Evolutionary conservation across 805 yeast species (phyloP).

Genomic region (Cyberlindnera maclurae): DNA sequence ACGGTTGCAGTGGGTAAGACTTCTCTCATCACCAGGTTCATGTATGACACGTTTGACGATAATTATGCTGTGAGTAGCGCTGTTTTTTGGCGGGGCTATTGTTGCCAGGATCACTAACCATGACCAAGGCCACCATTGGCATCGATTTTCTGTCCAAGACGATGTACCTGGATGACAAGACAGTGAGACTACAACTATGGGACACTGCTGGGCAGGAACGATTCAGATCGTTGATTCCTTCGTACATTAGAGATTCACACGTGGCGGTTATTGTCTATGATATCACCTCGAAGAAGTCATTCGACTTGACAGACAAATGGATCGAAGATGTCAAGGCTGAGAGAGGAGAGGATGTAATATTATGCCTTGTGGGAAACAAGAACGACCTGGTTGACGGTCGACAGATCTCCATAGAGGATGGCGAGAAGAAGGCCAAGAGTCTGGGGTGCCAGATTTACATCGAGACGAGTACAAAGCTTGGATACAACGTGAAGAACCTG

Average conservation of each 20-base stretch:
- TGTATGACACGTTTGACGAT: conserved; percentile 96
- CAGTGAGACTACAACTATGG: conserved; percentile 93
- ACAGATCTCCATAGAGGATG: conserved; percentile 78
- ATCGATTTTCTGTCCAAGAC: conserved; percentile 92
- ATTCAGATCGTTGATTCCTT: conserved; percentile 89
- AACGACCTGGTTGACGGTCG: conserved; percentile 74
- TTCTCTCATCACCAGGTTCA: conserved; percentile 90
- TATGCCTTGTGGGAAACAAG: conserved; percentile 90
- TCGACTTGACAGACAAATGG: conserved; percentile 84
- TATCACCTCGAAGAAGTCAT: conserved; percentile 78
- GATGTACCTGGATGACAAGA: conserved; percentile 92
- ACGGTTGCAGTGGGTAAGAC: conserved; percentile 83
- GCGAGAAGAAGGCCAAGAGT: conserved; percentile 64
- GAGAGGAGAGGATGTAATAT: conserved; percentile 82
- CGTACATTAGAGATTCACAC: conserved; percentile 90
- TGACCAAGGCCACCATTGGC: conserved; percentile 87
- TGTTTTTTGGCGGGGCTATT: too few species aligned
- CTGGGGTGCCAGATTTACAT: conserved; percentile 75
- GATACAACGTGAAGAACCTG: conserved; percentile 83
- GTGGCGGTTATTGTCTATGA: conserved; percentile 98
- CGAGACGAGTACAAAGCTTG: conserved; percentile 93
- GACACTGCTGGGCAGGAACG: conserved; percentile 98
- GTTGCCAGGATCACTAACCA: too few species aligned
- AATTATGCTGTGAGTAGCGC: conserved; percentile 57
- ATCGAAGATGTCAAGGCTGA: conserved; percentile 90